A percentile compares a stretch with the other conserved stretches of the same genome.
Evolutionary conservation across 2,329 filamentous ascomycete genomes (phyloP).

Genomic region (Monosporascus sp.): DNA sequence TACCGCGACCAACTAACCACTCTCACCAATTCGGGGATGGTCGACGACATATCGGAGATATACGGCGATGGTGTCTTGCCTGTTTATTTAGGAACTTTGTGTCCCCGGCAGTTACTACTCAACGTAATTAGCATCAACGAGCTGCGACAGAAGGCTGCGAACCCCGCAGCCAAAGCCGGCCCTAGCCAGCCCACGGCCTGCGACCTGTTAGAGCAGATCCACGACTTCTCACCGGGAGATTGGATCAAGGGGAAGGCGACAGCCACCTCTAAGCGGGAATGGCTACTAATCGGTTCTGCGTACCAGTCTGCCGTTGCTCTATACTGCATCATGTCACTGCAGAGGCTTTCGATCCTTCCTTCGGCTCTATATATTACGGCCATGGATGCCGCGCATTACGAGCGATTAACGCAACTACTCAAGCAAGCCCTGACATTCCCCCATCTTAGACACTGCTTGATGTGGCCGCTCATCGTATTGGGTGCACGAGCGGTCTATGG

Average conservation of each 20-base stretch:
- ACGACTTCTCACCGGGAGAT: conserved; percentile 22
- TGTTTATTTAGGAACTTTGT: conserved; percentile 17
- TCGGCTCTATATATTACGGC: conserved; percentile 3
- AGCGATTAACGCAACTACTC: conserved; percentile 18
- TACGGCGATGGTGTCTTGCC: conserved; percentile 8
- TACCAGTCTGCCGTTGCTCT: conserved; percentile 26
- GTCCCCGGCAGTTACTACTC: conserved; percentile 19
- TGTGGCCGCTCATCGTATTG: conserved; percentile 30
- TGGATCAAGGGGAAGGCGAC: conserved; percentile 18
- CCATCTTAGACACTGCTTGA: conserved; percentile 17
- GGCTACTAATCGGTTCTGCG: conserved; percentile 24
- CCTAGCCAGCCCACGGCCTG: conserved; percentile 6
- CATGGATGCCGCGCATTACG: conserved; percentile 6
- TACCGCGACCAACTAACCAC: conserved; percentile 17
- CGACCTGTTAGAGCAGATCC: conserved; percentile 16
- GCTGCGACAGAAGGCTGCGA: conserved; percentile 17
- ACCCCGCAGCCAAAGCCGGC: not conserved
- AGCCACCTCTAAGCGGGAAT: conserved; percentile 14
- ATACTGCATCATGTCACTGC: conserved; percentile 24
- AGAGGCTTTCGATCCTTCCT: conserved; percentile 20
- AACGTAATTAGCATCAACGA: conserved; percentile 25
- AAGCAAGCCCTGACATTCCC: conserved; percentile 10
- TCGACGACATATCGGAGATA: conserved; percentile 16
- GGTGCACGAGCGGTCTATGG: conserved; percentile 23
- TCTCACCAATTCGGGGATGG: conserved; percentile 13